Conservation (phyloP, 1,139 yeast genomes). For the Debaryomyces fabryi region DNA sequence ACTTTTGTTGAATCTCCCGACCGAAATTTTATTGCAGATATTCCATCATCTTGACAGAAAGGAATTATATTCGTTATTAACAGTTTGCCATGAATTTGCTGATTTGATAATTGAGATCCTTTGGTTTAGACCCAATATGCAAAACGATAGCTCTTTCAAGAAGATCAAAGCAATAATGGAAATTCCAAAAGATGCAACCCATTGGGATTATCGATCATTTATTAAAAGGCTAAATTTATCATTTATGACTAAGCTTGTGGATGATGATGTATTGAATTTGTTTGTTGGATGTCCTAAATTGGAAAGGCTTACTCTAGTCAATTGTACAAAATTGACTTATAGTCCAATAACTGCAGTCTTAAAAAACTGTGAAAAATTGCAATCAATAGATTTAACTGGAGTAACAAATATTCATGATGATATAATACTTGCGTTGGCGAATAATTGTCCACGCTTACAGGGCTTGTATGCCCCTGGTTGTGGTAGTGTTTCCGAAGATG, state of each 20-base stretch:
- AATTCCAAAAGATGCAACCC: slow-evolving; percentile 49
- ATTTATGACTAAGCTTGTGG: slow-evolving; percentile 67
- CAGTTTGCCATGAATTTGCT: slow-evolving; percentile 85
- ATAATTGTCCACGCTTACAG: slow-evolving; percentile 74
- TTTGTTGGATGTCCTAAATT: slow-evolving; percentile 70
- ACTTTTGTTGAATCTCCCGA: slow-evolving; percentile 67
- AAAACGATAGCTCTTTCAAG: slow-evolving; percentile 51
- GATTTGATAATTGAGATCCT: slow-evolving; percentile 75
- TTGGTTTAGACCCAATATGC: slow-evolving; percentile 89
- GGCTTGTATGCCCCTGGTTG: slow-evolving; percentile 92
- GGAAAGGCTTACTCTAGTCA: slow-evolving; percentile 84
- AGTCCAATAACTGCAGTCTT: slow-evolving; percentile 64
- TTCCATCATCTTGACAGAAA: slow-evolving; percentile 67
- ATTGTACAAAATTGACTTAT: slow-evolving; percentile 70
- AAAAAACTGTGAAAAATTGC: slow-evolving; percentile 66
- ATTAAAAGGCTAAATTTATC: slow-evolving; percentile 82
- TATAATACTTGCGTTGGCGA: slow-evolving; percentile 70
- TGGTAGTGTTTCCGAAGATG: slow-evolving; percentile 62
- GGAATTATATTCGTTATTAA: slow-evolving; percentile 68
- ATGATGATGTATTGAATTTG: slow-evolving; percentile 60
- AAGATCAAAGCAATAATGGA: slow-evolving; percentile 60
- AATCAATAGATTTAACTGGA: slow-evolving; percentile 89
- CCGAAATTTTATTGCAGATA: slow-evolving; percentile 75
- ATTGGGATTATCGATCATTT: slow-evolving; percentile 73
- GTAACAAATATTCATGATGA: slow-evolving; percentile 69